Percentiles rank a stretch among this genome's conserved stretches.
phyloP scores from a whole-genome alignment of 140 eudicot species.

The Cichorium intybus region DNA sequence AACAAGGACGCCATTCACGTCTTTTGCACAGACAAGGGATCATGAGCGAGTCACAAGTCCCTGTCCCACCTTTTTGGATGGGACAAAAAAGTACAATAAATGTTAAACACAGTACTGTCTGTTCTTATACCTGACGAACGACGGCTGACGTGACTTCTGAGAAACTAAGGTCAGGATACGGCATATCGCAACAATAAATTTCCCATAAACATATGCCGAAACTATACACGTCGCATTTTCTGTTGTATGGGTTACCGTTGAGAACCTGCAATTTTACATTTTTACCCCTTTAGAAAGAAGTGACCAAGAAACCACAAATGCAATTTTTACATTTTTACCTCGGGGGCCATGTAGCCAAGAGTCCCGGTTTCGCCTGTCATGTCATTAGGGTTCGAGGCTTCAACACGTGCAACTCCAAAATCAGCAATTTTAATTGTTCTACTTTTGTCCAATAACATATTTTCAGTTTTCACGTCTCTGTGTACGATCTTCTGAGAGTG shows the following conservation, averaged over 20 bases:
- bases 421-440: conserved; percentile 84
- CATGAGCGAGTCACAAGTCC: neutral
- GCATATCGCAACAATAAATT: conserved; percentile 44
- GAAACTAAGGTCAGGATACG: conserved; percentile 44
- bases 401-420: conserved; percentile 98
- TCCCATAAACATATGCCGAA: conserved; percentile 46
- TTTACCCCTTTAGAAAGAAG: neutral
- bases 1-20: neutral
- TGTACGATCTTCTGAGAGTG: conserved; percentile 93
- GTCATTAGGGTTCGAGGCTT: conserved; percentile 93
- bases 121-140: conserved; percentile 33
- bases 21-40: neutral
- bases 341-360: conserved; percentile 97
- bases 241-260: conserved; percentile 42
- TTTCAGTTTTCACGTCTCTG: conserved; percentile 89
- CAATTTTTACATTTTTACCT: conserved; percentile 52
- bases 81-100: conserved; percentile 1
- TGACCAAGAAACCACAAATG: neutral
- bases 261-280: conserved; percentile 28
- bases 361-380: conserved; percentile 99
- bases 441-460: conserved; percentile 79
- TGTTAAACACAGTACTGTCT: neutral
- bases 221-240: conserved; percentile 43
- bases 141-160: conserved; percentile 41
- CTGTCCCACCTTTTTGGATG: neutral